Evolutionary conservation across 2,329 filamentous ascomycete genomes (phyloP), one percentile per base, ranked within the genome.

Genomic region (Neofusicoccum parvum): DNA sequence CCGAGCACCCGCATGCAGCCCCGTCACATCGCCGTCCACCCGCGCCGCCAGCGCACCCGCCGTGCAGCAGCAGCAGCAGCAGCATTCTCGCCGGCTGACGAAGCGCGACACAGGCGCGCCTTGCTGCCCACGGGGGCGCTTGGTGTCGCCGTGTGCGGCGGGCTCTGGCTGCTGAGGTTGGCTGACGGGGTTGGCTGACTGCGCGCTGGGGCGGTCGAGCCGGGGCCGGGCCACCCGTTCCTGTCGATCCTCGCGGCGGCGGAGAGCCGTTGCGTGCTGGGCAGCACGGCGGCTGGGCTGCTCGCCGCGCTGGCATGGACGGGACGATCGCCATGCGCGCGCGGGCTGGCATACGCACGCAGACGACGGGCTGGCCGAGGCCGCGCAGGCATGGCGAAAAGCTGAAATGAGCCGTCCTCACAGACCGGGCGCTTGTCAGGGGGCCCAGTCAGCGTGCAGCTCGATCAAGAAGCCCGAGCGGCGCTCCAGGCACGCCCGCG

Each of bases 401-500:
- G 62, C 49, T 56, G 62, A 64, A 64, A 64, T 64, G 62, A 64
- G 62, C 49, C 37, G 39, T 64, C 48, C 49, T 64, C 50, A 64
- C 49, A 53, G 62, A 46, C 49, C 62, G 62, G 62, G 50, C 62
- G 62, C 62, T 64, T 53, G 62, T 56, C 56, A 65, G 64, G 64
- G 54, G 54, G 45, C 64, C 62, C 62, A 54, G 62, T 64, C 62
- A 54, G 43, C 50, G 36, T 64, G 62, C 50, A 64, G 50, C 62
- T 65, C 50, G 62, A 56, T 48, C 51, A 65, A 58, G 51, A 65
- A 51, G 53, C 23, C 53, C 63, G 51, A 49, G 63, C 51, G 53
- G 43, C 63, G 66, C 63, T 58, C 60, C 66, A 67, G 66, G 66
- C 62, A 67, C 66, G 53, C 43, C 27, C 41, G 23, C 27, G n/a